Conservation (phyloP, 768 basidiomycete genomes). For the Kwoniella newhampshirensis region DNA sequence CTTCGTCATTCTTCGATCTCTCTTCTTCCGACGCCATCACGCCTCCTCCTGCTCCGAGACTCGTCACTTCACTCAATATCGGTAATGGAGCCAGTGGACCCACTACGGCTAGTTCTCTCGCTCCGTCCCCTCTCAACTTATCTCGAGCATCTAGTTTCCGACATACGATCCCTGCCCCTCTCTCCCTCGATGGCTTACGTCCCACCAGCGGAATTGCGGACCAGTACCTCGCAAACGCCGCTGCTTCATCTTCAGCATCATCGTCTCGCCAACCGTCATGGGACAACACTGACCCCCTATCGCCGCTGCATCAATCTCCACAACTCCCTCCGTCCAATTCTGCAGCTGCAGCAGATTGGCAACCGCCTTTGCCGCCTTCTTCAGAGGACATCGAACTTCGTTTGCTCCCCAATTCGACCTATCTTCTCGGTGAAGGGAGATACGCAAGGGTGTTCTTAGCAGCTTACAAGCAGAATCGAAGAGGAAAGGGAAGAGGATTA, state of each 20-base stretch:
- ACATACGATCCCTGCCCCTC: slow-evolving; percentile 5
- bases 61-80: not conserved
- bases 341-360: slow-evolving; percentile 24
- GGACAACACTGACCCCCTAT: slow-evolving; percentile 29
- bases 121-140: slow-evolving; percentile 32
- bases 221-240: not conserved
- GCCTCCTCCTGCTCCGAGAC: slow-evolving; percentile 12
- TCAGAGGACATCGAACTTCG: slow-evolving; percentile 38
- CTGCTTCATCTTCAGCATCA: not conserved
- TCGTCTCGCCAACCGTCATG: slow-evolving; percentile 1
- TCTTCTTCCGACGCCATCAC: slow-evolving; percentile 9
- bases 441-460: slow-evolving; percentile 47
- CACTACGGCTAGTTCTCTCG: slow-evolving; percentile 6
- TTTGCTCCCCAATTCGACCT: slow-evolving; percentile 23
- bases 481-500: slow-evolving; percentile 7
- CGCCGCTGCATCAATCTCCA: slow-evolving; percentile 43
- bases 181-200: not conserved
- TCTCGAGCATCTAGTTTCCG: slow-evolving; percentile 25
- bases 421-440: slow-evolving; percentile 43
- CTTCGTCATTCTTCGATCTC: slow-evolving; percentile 32
- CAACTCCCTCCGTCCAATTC: slow-evolving; percentile 24
- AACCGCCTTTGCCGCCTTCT: slow-evolving; percentile 32
- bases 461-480: slow-evolving; percentile 23
- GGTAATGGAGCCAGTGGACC: not conserved
- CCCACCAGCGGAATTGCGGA: not conserved